Conservation (phyloP, 148 eudicot genomes). For the Camellia lanceoleosa region DNA sequence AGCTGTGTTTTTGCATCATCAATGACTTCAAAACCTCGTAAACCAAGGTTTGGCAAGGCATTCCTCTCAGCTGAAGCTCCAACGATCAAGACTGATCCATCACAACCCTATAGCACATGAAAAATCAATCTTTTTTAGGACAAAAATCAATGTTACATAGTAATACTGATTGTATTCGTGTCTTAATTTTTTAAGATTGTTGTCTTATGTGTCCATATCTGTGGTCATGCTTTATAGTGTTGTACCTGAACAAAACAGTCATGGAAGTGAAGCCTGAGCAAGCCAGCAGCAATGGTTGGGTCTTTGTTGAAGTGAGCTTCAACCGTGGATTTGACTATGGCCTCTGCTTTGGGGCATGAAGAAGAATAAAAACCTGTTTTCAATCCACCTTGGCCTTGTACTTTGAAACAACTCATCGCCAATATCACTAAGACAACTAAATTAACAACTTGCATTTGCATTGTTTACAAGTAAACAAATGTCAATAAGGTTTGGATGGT, state of each 20-base stretch:
- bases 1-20: constrained; percentile 70
- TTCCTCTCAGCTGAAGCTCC: constrained; percentile 54
- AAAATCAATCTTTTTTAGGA: not conserved
- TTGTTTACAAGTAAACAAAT: not conserved
- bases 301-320: constrained; percentile 45
- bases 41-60: constrained; percentile 49
- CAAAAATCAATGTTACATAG: no score
- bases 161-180: no score
- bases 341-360: constrained; percentile 50
- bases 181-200: no score
- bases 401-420: not conserved
- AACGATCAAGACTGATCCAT: constrained; percentile 59
- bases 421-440: constrained; percentile 14
- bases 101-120: constrained; percentile 52
- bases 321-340: constrained; percentile 53
- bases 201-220: no score
- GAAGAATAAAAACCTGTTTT: constrained; percentile 40
- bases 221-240: not conserved
- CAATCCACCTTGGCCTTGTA: constrained; percentile 42
- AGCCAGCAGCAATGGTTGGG: constrained; percentile 60
- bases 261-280: constrained; percentile 69
- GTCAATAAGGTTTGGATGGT: not conserved
- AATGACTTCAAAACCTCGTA: constrained; percentile 68
- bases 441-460: constrained; percentile 16
- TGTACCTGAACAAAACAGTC: constrained; percentile 75